Base-by-base conservation (phyloP, 2,329 filamentous ascomycete species). In the Fusarium sambucinum region DNA sequence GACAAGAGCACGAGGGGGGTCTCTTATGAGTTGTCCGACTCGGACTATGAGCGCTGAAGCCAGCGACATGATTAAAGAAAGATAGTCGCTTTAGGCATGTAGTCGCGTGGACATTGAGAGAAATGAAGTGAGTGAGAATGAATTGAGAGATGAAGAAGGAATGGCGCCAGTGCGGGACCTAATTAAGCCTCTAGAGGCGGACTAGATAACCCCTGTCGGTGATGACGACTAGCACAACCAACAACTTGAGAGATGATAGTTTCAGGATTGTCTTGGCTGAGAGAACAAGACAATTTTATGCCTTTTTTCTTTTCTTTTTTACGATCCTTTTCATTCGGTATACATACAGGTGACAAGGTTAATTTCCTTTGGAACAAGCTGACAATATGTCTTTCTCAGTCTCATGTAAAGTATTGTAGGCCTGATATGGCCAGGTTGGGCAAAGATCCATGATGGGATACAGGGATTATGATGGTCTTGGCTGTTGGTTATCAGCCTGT, bases 101-200 rank as follows among this genome's bases (percentile, higher is more conserved):
- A 38, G 14, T 37, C 38, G 50, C 23, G 50, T 58, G 13, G 46
- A 37, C 32, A 33, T 50, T 50, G 45, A 56, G 23, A 56, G 50
- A 30, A 58, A 25, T 55, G 17, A 37, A 37, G n/a, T 37, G 35
- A 37, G 5, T 12, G 35, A 45, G 38, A 16, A 21, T 35, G 13
- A 5, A n/a, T n/a, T 33, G 33, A 37, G 35, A 37, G 17, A 37
- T 19, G 16, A 33, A n/a, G 51, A 23, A 19, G 21, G 50, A 25
- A 19, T 23, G n/a, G 37, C 46, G 21, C 10, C 5, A 50, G 29
- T 16, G 16, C n/a, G 19, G 13, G 5, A 56, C 51, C 51, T 45
- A 32, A 30, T 45, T 45, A 30, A 41, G 21, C 38, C 37, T 41
- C 21, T 6, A 41, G 38, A 21, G 37, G 37, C 13, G 37, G n/a